phyloP scores from a whole-genome alignment of 768 basidiomycete species.

The Steccherinum ochraceum region DNA sequence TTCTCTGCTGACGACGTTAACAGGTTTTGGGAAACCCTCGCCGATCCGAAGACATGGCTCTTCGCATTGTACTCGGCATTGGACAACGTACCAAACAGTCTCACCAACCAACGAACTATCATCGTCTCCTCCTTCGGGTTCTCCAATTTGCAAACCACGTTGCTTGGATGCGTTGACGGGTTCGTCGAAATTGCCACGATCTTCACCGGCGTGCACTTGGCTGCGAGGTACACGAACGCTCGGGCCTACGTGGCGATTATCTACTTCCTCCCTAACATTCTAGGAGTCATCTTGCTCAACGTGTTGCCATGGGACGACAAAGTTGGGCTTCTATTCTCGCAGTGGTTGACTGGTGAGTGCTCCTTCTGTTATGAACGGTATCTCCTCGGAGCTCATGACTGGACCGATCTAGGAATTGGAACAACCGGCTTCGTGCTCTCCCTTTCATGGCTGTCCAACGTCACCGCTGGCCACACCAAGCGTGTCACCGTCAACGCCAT shows the following conservation, averaged over 20 bases:
- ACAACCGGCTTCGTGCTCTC: constrained; percentile 56
- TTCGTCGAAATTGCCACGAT: constrained; percentile 64
- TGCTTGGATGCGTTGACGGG: constrained; percentile 63
- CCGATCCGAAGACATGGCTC: constrained; percentile 71
- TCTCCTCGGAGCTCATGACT: not conserved
- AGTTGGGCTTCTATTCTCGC: constrained; percentile 54
- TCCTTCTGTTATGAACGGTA: not conserved
- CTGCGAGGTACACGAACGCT: constrained; percentile 48
- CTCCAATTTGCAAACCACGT: constrained; percentile 55
- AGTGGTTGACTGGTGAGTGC: constrained; percentile 50
- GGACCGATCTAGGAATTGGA: constrained; percentile 37
- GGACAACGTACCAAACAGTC: constrained; percentile 58
- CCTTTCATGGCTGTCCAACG: constrained; percentile 57
- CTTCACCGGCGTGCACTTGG: constrained; percentile 55
- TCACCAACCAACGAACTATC: constrained; percentile 59
- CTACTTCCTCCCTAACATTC: constrained; percentile 59
- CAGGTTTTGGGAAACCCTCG: constrained; percentile 63
- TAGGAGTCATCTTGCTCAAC: constrained; percentile 58
- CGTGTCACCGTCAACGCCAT: constrained; percentile 66
- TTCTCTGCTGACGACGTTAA: not conserved
- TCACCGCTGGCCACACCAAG: constrained; percentile 71
- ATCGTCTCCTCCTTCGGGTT: constrained; percentile 67
- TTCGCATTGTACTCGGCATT: constrained; percentile 64
- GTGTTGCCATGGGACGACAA: constrained; percentile 59
- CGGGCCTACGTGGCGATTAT: constrained; percentile 58